Evolutionary conservation across 257 asterid genomes (phyloP), one percentile per base, ranked within the genome.

Genomic region (Solanum etuberosum): DNA sequence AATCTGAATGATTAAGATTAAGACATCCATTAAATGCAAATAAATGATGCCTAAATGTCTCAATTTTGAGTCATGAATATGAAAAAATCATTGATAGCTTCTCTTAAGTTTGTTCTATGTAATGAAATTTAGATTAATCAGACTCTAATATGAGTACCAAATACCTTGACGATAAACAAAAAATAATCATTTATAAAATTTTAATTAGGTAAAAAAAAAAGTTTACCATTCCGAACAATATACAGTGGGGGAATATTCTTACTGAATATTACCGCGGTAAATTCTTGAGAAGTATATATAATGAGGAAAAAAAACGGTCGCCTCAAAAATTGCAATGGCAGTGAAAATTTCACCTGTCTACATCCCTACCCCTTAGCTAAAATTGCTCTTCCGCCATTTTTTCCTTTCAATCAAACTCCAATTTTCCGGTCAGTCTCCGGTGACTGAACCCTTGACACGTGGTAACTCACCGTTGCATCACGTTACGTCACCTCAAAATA

Each of bases 321-420:
- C 87, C 80, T 84, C 63, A 65, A 65, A 65, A 38, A 84, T 84
- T 63, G 87, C 21, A 27, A 61, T 84, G 87, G 87, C 80, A n/a
- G 21, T 65, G 80, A 38, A 84, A 84, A 38, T 37, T 84, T 65
- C 87, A 85, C 68, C 70, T 0, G 87, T 85, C 87, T 54, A 85
- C 87, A 73, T 48, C 67, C 12, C 85, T 4, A 27, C 85, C 29
- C 16, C 16, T 8, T 0, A 42, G 37, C 63, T 78, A 80, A 80
- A 57, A 80, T 80, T 80, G 5, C 85, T 13, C 18, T 80, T 80
- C 85, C 85, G 67, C 85, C 85, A 46, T 43, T 80, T 31, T 78
- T 35, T 59, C 67, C 23, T 16, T 29, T 65, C 74, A 29, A 14
- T 32, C 23, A 42, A 71, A 16, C 80, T 71, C 43, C 61, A 18